Conservation (phyloP, 1,284 basidiomycete species). For the Clitocybe nebularis region DNA sequence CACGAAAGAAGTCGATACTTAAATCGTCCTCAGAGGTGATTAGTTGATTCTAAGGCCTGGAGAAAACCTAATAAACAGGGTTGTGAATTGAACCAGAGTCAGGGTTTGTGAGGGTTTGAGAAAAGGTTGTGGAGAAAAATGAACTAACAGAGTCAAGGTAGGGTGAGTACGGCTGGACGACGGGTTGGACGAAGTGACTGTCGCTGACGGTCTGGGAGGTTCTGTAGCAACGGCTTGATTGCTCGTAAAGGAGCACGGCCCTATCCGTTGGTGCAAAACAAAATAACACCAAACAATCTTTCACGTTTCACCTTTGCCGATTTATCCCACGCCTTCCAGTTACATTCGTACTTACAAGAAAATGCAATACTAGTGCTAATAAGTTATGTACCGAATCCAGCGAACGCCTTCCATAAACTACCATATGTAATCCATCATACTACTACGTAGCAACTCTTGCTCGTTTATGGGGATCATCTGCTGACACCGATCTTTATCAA, state of each 20-base stretch:
- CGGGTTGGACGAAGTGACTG: constrained; percentile 24
- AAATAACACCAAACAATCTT: constrained; percentile 27
- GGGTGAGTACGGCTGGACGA: constrained; percentile 13
- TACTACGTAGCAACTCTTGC: not conserved
- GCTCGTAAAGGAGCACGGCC: constrained; percentile 28
- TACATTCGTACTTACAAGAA: no score
- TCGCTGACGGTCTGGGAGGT: constrained; percentile 33
- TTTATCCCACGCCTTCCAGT: constrained; percentile 13
- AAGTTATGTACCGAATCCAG: not conserved
- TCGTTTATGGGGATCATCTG: constrained; percentile 8
- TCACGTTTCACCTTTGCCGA: constrained; percentile 19
- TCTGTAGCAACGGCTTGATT: constrained; percentile 39
- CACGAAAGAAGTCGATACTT: constrained; percentile 23
- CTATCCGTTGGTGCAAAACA: constrained; percentile 26
- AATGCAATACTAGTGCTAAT: no score
- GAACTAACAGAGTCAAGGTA: constrained; percentile 19
- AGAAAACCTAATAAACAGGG: constrained; percentile 16
- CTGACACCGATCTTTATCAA: not conserved
- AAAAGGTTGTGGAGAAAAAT: not conserved
- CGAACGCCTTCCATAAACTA: constrained; percentile 8
- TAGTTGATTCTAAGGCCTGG: constrained; percentile 22
- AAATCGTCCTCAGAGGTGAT: constrained; percentile 23
- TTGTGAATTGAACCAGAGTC: not conserved
- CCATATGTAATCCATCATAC: not conserved
- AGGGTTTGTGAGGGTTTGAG: constrained; percentile 2